Evolutionary conservation across 2,329 filamentous ascomycete genomes (phyloP), one percentile per base, ranked within the genome.

Genomic region (Colletotrichum navitas): DNA sequence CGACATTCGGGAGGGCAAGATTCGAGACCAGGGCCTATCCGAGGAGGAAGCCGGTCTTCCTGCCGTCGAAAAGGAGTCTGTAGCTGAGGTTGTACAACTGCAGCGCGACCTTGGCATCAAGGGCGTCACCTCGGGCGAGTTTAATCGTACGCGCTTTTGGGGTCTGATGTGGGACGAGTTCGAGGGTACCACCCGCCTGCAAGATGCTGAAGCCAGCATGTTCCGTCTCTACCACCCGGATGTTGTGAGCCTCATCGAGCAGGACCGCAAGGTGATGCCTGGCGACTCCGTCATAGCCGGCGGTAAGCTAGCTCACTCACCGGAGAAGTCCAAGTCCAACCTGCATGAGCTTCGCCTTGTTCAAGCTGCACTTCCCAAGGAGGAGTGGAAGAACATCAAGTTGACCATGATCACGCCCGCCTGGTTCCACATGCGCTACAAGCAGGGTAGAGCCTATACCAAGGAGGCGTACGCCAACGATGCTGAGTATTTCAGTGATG

Each of bases 81-180:
- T 94, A 74, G 87, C 86, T 55, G 85, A 92, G 14, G 89, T 93
- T 32, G 90, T 94, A 66, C 86, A 90, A 78, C 83, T 91, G 71
- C 93, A 94, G 84, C 86, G 87, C 66, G 86, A 91, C 67, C 84
- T 92, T 1, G 90, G 92, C 58, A 88, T 92, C 78, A 88, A 89
- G 73, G 89, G 88, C 34, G 85, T 94, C 68, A 92, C 88, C 52
- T 91, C 91, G 75, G 93, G 93, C 78, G 93, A 95, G 81, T 94
- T 61, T 81, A 83, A 81, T 74, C 85, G 86, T 61, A 86, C 85
- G 18, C 82, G 84, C 55, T 65, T 86, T 79, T 86, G 86, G 86
- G 86, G 86, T 21, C 78, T 83, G 10, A 86, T 85, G 80, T 88
- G 85, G 85, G 85, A 87, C 66, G 85, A 88, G 76, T 85, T 88